phyloP scores from a whole-genome alignment of 1,139 yeast genomes.

The Yamadazyma aaseri region DNA sequence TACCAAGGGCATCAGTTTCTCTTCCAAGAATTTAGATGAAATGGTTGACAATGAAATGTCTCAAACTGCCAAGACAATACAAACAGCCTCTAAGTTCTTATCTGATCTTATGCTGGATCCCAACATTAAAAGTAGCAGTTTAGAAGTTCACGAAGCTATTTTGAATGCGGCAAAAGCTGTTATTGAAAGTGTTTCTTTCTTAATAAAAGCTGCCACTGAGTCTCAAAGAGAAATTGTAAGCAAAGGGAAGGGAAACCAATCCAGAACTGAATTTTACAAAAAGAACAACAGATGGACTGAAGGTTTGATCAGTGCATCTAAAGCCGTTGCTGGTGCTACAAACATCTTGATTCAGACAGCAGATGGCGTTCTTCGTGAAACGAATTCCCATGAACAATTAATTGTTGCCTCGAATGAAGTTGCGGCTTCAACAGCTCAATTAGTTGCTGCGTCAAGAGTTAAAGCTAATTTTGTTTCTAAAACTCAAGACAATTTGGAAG shows the following conservation, averaged over 20 bases:
- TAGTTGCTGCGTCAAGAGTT: slow-evolving; percentile 89
- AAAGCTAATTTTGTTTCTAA: slow-evolving; percentile 77
- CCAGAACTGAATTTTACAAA: slow-evolving; percentile 77
- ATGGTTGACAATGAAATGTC: slow-evolving; percentile 72
- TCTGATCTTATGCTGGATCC: slow-evolving; percentile 55
- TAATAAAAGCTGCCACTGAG: slow-evolving; percentile 75
- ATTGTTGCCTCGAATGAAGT: slow-evolving; percentile 92
- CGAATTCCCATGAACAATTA: slow-evolving; percentile 74
- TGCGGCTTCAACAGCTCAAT: slow-evolving; percentile 89
- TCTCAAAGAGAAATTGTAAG: slow-evolving; percentile 83
- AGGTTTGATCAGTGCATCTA: slow-evolving; percentile 88
- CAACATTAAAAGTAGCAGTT: slow-evolving; percentile 54
- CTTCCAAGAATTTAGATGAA: slow-evolving; percentile 61
- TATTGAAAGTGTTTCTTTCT: slow-evolving; percentile 71
- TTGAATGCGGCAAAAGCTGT: slow-evolving; percentile 79
- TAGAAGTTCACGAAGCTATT: slow-evolving; percentile 76
- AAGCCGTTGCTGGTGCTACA: slow-evolving; percentile 84
- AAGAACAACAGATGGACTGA: slow-evolving; percentile 94
- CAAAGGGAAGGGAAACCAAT: slow-evolving; percentile 63
- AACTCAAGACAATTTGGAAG: slow-evolving; percentile 73
- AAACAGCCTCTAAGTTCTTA: slow-evolving; percentile 63
- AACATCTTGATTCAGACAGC: slow-evolving; percentile 79
- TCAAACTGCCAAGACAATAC: slow-evolving; percentile 68
- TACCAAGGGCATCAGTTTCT: slow-evolving; percentile 38
- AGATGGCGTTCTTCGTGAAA: slow-evolving; percentile 70